These are phyloP conservation scores for Populus hybrid DNA, from an alignment of 441 rosid species.

Conservation along the genomic window DNA sequence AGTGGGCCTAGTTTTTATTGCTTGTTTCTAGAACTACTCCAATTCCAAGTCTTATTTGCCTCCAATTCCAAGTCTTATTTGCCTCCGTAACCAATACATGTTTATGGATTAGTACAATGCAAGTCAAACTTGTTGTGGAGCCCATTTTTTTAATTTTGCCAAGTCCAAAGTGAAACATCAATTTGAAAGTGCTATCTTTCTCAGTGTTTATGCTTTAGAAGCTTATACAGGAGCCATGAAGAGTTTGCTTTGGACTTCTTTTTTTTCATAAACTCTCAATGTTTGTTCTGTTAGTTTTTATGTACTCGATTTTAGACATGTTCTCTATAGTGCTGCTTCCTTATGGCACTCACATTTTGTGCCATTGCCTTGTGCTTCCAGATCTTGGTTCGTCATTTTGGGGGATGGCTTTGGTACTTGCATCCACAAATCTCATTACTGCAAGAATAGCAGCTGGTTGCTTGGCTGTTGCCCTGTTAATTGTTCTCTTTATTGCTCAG, in stretches of 20 bases:
- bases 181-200: not conserved
- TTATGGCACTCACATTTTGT: not conserved
- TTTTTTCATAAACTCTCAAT: not conserved
- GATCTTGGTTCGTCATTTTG: conserved; percentile 96
- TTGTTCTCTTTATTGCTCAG: conserved; percentile 78
- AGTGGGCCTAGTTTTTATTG: not conserved
- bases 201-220: not conserved
- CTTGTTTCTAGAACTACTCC: not conserved
- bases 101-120: not conserved
- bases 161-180: not conserved
- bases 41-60: not conserved
- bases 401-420: conserved; percentile 94
- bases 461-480: conserved; percentile 59
- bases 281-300: not conserved
- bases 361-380: conserved; percentile 27
- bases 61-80: not conserved
- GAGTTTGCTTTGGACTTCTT: not conserved
- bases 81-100: not conserved
- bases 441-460: conserved; percentile 94
- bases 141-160: not conserved
- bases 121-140: not conserved
- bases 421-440: conserved; percentile 71
- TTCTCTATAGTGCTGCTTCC: not conserved
- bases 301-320: not conserved
- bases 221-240: not conserved